These are phyloP conservation scores for Elasticomyces elasticus DNA, from an alignment of 495 filamentous ascomycete genomes.

Conservation along the genomic window DNA sequence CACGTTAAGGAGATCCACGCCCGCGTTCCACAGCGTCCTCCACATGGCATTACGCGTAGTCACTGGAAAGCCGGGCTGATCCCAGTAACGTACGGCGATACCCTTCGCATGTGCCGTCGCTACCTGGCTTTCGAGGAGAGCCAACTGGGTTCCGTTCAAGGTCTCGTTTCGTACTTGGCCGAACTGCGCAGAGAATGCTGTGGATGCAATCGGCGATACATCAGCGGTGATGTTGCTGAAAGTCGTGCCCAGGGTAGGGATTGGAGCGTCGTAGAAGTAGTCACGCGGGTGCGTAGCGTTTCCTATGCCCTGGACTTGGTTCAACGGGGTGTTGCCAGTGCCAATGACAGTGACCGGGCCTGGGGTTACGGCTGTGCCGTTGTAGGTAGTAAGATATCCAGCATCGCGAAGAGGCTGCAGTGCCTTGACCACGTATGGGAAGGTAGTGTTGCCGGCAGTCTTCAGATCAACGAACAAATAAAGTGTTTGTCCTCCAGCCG, in stretches of 20 bases:
- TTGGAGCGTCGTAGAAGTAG: constrained; percentile 54
- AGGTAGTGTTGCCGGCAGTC: constrained; percentile 28
- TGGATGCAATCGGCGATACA: constrained; percentile 27
- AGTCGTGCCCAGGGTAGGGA: constrained; percentile 38
- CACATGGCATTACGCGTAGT: constrained; percentile 32
- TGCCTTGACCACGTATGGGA: constrained; percentile 27
- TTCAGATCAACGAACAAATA: constrained; percentile 37
- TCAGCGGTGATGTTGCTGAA: constrained; percentile 28
- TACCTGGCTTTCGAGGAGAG: constrained; percentile 30
- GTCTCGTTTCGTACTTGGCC: constrained; percentile 31
- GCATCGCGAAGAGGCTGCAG: constrained; percentile 25
- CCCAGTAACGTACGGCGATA: constrained; percentile 33
- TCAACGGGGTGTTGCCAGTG: constrained; percentile 32
- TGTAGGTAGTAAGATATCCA: constrained; percentile 28
- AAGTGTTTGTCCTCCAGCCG: constrained; percentile 28
- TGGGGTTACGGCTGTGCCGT: constrained; percentile 22
- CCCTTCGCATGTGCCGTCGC: constrained; percentile 32
- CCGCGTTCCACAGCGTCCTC: constrained; percentile 28
- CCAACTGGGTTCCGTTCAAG: constrained; percentile 31
- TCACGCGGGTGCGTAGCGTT: constrained; percentile 34
- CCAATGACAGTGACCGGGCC: constrained; percentile 33
- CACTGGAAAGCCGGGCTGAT: constrained; percentile 32
- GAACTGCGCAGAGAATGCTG: constrained; percentile 22
- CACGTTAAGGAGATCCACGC: constrained; percentile 33
- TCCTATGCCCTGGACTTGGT: constrained; percentile 38